Evolutionary conservation across 2,329 filamentous ascomycete species (phyloP), one percentile per base, ranked within the genome.

Genomic region (Madurella fahalii): DNA sequence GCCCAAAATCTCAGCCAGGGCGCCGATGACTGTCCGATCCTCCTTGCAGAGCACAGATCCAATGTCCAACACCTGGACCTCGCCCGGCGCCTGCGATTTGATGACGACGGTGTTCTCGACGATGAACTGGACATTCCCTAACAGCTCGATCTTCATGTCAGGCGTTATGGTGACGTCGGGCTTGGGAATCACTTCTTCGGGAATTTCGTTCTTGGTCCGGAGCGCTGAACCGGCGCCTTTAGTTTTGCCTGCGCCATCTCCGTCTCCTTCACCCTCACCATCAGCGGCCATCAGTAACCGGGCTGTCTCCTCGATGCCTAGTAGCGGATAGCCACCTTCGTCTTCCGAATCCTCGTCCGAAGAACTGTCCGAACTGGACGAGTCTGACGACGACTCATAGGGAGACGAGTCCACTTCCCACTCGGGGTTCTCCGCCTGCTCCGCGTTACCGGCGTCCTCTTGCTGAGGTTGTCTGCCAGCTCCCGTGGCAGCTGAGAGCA

Each of bases 331-430:
- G 31, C 81, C 82, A 56, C 84, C 84, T 50, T 79, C 80, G 53
- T 83, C 79, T 39, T 76, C 74, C 1, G 71, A 75, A 40, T 73
- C 73, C 17, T 76, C 73, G 48, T 80, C 79, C n/a, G 79, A 81
- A 0, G 80, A 82, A 40, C 79, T 80, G 58, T 85, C 82, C 2
- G 83, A 84, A 62, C 72, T 77, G 65, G 74, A 78, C 4, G 80
- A 82, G 13, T 82, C 77, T 0, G 78, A 79, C 0, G 82, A 89
- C 5, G 86, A 89, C 64, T 85, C 83, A 65, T 87, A 87, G 0
- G 87, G 87, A 0, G 86, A 89, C 1, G 87, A 91, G 64, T 93
- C 89, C 8, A 79, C 74, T 67, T 95, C 90, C 89, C 90, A 97
- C 69, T 96, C 92, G 2, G 87, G 85, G 43, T 87, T 77, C 15